These are phyloP conservation scores for Eucalyptus grandis DNA, from an alignment of 345 rosid genomes.

Conservation along the genomic window DNA sequence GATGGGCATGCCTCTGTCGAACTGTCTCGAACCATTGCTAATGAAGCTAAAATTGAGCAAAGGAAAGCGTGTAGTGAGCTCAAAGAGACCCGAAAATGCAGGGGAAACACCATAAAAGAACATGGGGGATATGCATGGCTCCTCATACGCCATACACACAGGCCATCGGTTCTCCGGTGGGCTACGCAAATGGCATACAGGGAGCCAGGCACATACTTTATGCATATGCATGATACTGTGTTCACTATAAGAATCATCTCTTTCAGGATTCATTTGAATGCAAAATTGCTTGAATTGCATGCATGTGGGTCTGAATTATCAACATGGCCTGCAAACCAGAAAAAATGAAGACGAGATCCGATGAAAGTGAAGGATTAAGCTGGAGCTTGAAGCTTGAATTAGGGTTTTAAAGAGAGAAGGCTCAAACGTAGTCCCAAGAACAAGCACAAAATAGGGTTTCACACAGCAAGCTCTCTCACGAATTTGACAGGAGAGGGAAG, in stretches of 20 bases:
- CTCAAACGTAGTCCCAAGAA: not conserved
- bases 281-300: not conserved
- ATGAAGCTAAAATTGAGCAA: not conserved
- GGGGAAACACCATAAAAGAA: not conserved
- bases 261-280: not conserved
- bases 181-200: slow-evolving; percentile 94
- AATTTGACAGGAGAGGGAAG: slow-evolving; percentile 25
- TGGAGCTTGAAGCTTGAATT: not conserved
- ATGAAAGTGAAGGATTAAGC: not conserved
- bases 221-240: not conserved
- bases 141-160: slow-evolving; percentile 99
- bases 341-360: not conserved
- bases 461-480: not conserved
- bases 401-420: not conserved
- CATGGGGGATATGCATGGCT: slow-evolving; percentile 73
- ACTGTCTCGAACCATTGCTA: not conserved
- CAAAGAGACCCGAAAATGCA: not conserved
- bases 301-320: not conserved
- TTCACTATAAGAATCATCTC: not conserved
- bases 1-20: not conserved
- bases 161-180: slow-evolving; percentile 55
- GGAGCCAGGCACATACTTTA: slow-evolving; percentile 89
- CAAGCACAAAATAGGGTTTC: not conserved
- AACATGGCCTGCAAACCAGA: not conserved
- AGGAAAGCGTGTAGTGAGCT: not conserved